Conservation (phyloP, 495 filamentous ascomycete species). For the Sordaria brevicollis region DNA sequence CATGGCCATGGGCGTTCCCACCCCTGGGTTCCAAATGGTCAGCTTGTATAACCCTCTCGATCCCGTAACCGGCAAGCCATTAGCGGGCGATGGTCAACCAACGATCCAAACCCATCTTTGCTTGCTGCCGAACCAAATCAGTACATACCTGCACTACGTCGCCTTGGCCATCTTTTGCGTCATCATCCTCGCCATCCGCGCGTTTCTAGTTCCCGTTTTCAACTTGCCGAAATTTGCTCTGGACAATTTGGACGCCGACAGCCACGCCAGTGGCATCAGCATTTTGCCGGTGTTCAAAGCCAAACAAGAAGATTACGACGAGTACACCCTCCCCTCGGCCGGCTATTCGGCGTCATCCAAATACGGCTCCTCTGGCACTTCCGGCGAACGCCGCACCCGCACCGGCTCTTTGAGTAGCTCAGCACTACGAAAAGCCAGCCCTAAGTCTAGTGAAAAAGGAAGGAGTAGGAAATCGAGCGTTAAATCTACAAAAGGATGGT, state of each 20-base stretch:
- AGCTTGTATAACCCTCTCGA: conserved; percentile 89
- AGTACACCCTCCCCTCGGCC: conserved; percentile 14
- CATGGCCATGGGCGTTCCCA: conserved; percentile 94
- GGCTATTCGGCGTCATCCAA: conserved; percentile 14
- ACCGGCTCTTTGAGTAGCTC: conserved; percentile 8
- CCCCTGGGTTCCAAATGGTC: conserved; percentile 77
- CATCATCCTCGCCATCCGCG: conserved; percentile 46
- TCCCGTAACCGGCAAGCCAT: conserved; percentile 41
- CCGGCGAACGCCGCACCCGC: conserved; percentile 9
- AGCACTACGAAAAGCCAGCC: conserved; percentile 1
- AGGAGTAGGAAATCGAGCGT: not conserved
- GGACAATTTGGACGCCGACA: conserved; percentile 17
- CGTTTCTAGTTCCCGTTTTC: conserved; percentile 44
- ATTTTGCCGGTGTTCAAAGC: conserved; percentile 36
- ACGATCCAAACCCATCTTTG: conserved; percentile 87
- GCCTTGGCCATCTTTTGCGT: conserved; percentile 51
- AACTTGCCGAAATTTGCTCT: conserved; percentile 36
- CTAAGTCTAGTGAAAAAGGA: not conserved
- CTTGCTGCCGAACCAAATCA: conserved; percentile 77
- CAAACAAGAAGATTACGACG: conserved; percentile 35
- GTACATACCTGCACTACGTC: conserved; percentile 70
- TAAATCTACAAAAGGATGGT: not conserved
- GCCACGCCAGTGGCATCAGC: not conserved
- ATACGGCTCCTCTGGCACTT: conserved; percentile 3
- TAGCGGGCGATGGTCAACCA: conserved; percentile 28